Evolutionary conservation across 352 stramenopile species (phyloP).

Genomic region (Phytophthora multivora): DNA sequence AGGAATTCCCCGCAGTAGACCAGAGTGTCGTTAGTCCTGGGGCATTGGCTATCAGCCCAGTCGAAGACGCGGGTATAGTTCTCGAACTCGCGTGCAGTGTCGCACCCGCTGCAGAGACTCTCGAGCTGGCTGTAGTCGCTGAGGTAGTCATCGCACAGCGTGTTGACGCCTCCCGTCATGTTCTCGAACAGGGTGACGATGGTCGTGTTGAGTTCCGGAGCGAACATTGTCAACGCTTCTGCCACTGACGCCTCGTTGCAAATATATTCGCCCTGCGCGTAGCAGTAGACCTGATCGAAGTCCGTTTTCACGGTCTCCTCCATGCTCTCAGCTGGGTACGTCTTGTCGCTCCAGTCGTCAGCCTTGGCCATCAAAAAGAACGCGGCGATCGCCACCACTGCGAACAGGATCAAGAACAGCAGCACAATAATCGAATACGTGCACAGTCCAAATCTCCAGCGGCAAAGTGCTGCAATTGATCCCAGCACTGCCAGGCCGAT

Average conservation of each 20-base stretch:
- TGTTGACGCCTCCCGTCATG: constrained; percentile 53
- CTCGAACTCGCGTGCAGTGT: constrained; percentile 52
- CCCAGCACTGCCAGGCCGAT: constrained; percentile 62
- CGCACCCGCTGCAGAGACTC: constrained; percentile 57
- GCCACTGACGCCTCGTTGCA: constrained; percentile 57
- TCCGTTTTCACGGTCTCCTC: constrained; percentile 55
- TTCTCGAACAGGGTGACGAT: constrained; percentile 40
- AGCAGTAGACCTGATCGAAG: constrained; percentile 78
- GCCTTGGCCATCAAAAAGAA: constrained; percentile 54
- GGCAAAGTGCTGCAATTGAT: constrained; percentile 56
- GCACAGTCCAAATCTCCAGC: constrained; percentile 57
- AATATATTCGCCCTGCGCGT: constrained; percentile 71
- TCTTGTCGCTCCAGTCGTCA: constrained; percentile 47
- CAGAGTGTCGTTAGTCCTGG: constrained; percentile 51
- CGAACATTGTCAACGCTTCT: constrained; percentile 56
- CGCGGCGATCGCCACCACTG: constrained; percentile 44
- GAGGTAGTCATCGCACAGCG: constrained; percentile 57
- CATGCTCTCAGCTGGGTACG: constrained; percentile 52
- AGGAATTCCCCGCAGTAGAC: constrained; percentile 73
- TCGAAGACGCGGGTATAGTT: constrained; percentile 79
- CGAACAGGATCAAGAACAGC: constrained; percentile 59
- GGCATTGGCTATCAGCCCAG: constrained; percentile 82
- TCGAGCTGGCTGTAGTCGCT: constrained; percentile 40
- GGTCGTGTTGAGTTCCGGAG: constrained; percentile 34
- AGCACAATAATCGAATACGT: constrained; percentile 62